Base-by-base conservation (phyloP, 1,284 basidiomycete genomes). In the Ceratobasidium sp. region DNA sequence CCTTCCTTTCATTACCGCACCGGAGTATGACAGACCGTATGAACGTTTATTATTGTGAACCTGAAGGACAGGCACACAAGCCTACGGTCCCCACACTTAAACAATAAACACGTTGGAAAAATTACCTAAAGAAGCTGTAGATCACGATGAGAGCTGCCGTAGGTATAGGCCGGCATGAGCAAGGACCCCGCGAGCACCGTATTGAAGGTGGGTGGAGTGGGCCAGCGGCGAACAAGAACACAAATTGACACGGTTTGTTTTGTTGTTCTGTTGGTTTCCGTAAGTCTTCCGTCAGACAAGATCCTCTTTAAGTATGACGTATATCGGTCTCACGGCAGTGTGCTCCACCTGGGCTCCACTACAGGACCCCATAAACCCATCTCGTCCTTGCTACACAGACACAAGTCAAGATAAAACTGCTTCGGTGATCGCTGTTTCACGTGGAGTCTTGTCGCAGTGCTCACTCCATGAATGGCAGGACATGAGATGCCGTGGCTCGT, bases 1-100 rank as follows among this genome's bases (percentile, higher is more conserved):
- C 53, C 10, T 57, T 57, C 53, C 53, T 57, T 57, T 57, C 53
- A 57, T 5, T 36, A 30, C 53, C 53, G 53, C 21, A 21, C 53
- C 53, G 53, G 53, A 32, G 8, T 36, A 28, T 57, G 43, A 45
- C 18, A 45, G 16, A 3, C 18, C 43, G 18, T 45, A 45, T 9
- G 34, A 26, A 10, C 18, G 9, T 32, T 32, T 9, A 9, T 34
- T 36, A 57, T 57, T 57, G 53, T 57, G 30, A 34, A 28, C 53
- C 30, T 57, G 53, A 57, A 36, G 30, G n/a, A 57, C 53, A 36
- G 53, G 28, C 30, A 36, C 14, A 53, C 36, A 32, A 26, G 28
- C 23, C 53, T 9, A n/a, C 53, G 34, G 30, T 21, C 6, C 18
- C 3, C 18, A 21, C n/a, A 39, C 8, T 57, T 57, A n/a, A 18